Evolutionary conservation across 1,139 yeast species (phyloP), one percentile per base, ranked within the genome.

Genomic region (Wickerhamomyces sp.): DNA sequence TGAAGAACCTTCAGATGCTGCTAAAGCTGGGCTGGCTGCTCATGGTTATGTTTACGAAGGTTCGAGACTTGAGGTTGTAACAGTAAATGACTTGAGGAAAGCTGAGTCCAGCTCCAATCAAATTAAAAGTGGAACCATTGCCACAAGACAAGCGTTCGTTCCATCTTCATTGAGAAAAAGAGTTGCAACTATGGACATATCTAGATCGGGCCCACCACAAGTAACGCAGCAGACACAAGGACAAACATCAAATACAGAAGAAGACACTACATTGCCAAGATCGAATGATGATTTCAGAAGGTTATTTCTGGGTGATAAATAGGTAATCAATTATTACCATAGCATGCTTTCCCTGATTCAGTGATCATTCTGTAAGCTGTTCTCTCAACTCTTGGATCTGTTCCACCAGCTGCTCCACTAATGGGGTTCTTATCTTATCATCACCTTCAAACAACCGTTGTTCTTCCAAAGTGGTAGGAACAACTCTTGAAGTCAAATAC

Each of bases 401-500:
- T 16, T 66, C 70, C 7, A 77, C 68, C 23, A 81, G 51, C 18
- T 58, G 55, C 27, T 68, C 70, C 10, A 76, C 74, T 45, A 80
- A 70, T 32, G 58, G 54, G 1, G 57, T 49, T 34, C 64, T 63
- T 3, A 47, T 28, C 16, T 53, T 53, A 17, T 49, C 52, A 11
- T 68, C 81, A 5, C 72, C 74, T 59, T 58, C 72, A 33, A 78
- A 59, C 13, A 73, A 46, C 30, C 68, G 64, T 46, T 76, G 82
- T 49, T 85, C 93, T 37, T 83, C 93, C 2, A 65, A 38, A 4
- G 78, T 71, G 12, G 83, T 71, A 2, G 89, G 75, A 3, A 71
- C 67, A 3, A 85, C 68, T 41, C 93, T 65, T 6, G 93, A 74
- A 6, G 84, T 72, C 42, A 89, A 63, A 45, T 78, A 88, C 55